phyloP scores from a whole-genome alignment of 331 rosid species.

The Pyracantha coccinea region DNA sequence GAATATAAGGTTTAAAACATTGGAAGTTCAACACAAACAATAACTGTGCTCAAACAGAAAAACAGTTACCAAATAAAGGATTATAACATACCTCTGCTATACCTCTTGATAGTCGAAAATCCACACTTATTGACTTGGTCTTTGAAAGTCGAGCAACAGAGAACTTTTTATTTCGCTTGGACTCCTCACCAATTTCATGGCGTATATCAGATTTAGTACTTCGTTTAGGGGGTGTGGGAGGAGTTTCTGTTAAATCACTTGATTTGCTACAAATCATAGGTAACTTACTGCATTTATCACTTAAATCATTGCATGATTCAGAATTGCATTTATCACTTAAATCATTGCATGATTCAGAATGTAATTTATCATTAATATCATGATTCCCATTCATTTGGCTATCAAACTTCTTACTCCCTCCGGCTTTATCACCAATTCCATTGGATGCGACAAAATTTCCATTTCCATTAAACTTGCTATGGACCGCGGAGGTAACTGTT shows the following conservation, averaged over 20 bases:
- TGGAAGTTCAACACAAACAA: conserved; percentile 5
- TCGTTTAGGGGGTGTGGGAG: conserved; percentile 29
- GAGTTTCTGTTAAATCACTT: conserved; percentile 37
- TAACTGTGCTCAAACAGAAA: background rate
- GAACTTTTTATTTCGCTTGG: conserved; percentile 64
- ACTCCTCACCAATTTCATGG: conserved; percentile 36
- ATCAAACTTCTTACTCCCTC: conserved; percentile 28
- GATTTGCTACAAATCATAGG: conserved; percentile 40
- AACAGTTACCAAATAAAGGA: background rate
- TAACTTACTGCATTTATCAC: conserved; percentile 51
- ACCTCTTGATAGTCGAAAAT: conserved; percentile 90
- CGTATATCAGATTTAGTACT: conserved; percentile 33
- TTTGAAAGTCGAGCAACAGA: conserved; percentile 68
- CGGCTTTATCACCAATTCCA: conserved; percentile 37
- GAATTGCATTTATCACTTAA: no score
- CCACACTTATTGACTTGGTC: conserved; percentile 81
- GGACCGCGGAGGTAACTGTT: conserved; percentile 36
- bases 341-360: no score
- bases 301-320: conserved; percentile 55
- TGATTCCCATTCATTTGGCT: conserved; percentile 44
- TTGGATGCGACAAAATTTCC: conserved; percentile 25
- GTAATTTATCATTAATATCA: conserved; percentile 33
- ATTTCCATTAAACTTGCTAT: conserved; percentile 20
- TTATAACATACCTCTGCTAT: conserved; percentile 75
- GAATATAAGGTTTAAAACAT: background rate